phyloP scores from a whole-genome alignment of 805 yeast genomes.

The Saccharomycodes ludwigii region DNA sequence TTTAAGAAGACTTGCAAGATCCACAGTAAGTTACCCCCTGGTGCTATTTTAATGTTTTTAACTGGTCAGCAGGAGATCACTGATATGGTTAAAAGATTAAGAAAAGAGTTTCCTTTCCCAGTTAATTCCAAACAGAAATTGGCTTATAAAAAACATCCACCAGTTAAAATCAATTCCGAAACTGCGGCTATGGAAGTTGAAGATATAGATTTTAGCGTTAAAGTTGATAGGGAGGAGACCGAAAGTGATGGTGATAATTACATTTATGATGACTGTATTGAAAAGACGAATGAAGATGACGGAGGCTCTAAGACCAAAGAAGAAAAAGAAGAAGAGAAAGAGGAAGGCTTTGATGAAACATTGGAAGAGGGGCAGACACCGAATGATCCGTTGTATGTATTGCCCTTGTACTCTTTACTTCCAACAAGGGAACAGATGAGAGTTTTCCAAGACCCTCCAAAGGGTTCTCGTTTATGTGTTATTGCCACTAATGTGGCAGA shows the following conservation, averaged over 20 bases:
- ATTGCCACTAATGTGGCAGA: slow-evolving; percentile 98
- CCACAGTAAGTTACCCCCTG: slow-evolving; percentile 78
- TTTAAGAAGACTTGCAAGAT: slow-evolving; percentile 76
- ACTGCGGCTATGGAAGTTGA: slow-evolving; percentile 73
- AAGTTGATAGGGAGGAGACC: slow-evolving; percentile 21
- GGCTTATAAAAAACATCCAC: slow-evolving; percentile 9
- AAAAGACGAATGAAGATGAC: slow-evolving; percentile 28
- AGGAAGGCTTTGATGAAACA: slow-evolving; percentile 56
- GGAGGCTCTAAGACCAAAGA: slow-evolving; percentile 1
- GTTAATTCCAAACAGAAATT: slow-evolving; percentile 14
- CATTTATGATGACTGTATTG: slow-evolving; percentile 23
- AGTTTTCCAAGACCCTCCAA: slow-evolving; percentile 78
- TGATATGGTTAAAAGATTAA: slow-evolving; percentile 55
- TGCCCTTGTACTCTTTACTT: slow-evolving; percentile 82
- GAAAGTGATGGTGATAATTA: slow-evolving; percentile 22
- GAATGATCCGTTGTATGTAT: slow-evolving; percentile 71
- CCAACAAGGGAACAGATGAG: slow-evolving; percentile 95
- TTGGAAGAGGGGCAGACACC: slow-evolving; percentile 60
- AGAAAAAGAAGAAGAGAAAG: slow-evolving; percentile 29
- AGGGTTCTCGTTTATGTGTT: slow-evolving; percentile 75
- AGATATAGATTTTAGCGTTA: slow-evolving; percentile 66
- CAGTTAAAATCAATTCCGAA: slow-evolving; percentile 35
- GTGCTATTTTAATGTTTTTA: slow-evolving; percentile 82
- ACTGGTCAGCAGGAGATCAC: slow-evolving; percentile 93
- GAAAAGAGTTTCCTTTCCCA: slow-evolving; percentile 51